Percentiles rank a stretch among this genome's conserved stretches.
phyloP scores from a whole-genome alignment of 1,139 yeast genomes.

The Yamadazyma friedrichii region DNA sequence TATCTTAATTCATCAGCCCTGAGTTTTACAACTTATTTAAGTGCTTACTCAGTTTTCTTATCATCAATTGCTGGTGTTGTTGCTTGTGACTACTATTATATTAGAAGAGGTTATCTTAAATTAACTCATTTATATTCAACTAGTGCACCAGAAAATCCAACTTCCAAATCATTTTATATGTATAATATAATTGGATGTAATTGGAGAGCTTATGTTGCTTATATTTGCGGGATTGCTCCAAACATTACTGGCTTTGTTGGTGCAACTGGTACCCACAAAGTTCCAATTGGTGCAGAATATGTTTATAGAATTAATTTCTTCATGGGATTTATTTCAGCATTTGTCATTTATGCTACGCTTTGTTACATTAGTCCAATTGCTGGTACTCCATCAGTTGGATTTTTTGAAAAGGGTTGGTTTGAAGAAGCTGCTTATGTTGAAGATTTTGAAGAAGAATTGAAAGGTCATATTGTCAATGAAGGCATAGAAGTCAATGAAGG shows the following conservation, averaged over 20 bases:
- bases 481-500: slow-evolving; percentile 27
- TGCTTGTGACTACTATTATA: slow-evolving; percentile 71
- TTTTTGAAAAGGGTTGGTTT: slow-evolving; percentile 60
- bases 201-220: slow-evolving; percentile 79
- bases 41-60: slow-evolving; percentile 84
- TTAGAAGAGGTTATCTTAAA: slow-evolving; percentile 69
- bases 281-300: slow-evolving; percentile 77
- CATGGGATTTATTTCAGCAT: slow-evolving; percentile 66
- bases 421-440: slow-evolving; percentile 65
- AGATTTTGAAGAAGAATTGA: slow-evolving; percentile 51
- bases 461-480: slow-evolving; percentile 30
- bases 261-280: slow-evolving; percentile 59
- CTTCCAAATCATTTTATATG: slow-evolving; percentile 46
- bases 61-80: slow-evolving; percentile 87
- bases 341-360: slow-evolving; percentile 47
- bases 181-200: slow-evolving; percentile 65
- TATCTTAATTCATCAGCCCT: slow-evolving; percentile 70
- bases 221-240: slow-evolving; percentile 72
- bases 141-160: slow-evolving; percentile 32
- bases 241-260: slow-evolving; percentile 90
- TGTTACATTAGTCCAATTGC: slow-evolving; percentile 57
- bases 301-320: slow-evolving; percentile 74
- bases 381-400: slow-evolving; percentile 53
- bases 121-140: slow-evolving; percentile 61
- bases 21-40: slow-evolving; percentile 78